These are phyloP conservation scores for Sindora glabra DNA, from an alignment of 306 rosid genomes.

Conservation along the genomic window DNA sequence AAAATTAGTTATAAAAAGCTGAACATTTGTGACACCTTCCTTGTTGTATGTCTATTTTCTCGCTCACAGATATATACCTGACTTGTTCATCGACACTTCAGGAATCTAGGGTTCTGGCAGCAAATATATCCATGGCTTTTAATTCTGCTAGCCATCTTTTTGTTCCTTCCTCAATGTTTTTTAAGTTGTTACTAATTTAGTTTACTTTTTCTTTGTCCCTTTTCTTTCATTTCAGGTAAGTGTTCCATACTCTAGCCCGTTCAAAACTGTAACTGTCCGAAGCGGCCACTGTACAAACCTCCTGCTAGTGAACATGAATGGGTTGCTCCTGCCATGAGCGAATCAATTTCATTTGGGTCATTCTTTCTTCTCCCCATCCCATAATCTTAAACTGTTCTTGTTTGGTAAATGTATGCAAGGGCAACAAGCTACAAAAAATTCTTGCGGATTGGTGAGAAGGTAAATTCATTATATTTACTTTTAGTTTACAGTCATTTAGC, in stretches of 20 bases:
- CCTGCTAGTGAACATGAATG: conserved; percentile 87
- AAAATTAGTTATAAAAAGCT: too few species aligned
- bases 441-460: conserved; percentile 99
- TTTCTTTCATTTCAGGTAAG: conserved; percentile 57
- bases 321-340: conserved; percentile 68
- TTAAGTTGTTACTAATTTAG: background rate
- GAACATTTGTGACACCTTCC: conserved; percentile 91
- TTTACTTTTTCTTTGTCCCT: background rate
- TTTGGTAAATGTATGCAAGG: too few species aligned
- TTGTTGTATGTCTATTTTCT: conserved; percentile 49
- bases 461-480: conserved; percentile 18
- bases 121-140: too few species aligned
- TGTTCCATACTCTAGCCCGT: conserved; percentile 90
- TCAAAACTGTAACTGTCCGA: conserved; percentile 91
- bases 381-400: conserved; percentile 60
- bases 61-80: background rate
- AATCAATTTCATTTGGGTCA: conserved; percentile 82
- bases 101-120: conserved; percentile 12
- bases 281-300: conserved; percentile 97
- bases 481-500: background rate
- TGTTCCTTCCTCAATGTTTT: background rate
- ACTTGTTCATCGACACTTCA: background rate
- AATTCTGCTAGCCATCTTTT: background rate
- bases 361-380: conserved; percentile 74
- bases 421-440: too few species aligned